These are phyloP conservation scores for Boletus edulis DNA, from an alignment of 768 basidiomycete species.

Conservation along the genomic window DNA sequence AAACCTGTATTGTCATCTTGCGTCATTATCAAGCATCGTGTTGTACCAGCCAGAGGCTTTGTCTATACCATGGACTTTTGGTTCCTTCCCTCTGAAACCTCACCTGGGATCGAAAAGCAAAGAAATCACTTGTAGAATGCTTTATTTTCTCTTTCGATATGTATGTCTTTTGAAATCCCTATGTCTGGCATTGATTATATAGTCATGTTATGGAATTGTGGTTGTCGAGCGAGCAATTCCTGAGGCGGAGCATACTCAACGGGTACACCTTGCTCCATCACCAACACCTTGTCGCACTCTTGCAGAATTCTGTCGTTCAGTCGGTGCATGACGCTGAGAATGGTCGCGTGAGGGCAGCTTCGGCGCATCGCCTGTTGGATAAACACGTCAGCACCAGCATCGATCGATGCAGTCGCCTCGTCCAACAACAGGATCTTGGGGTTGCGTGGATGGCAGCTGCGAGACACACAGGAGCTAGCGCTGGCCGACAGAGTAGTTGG, in stretches of 20 bases:
- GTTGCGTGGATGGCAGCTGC: constrained; percentile 29
- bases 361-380: constrained; percentile 35
- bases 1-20: constrained; percentile 16
- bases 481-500: constrained; percentile 86
- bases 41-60: constrained; percentile 22
- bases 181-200: neutral
- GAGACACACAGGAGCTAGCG: constrained; percentile 76
- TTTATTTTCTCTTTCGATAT: constrained; percentile 18
- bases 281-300: constrained; percentile 32
- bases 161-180: constrained; percentile 17
- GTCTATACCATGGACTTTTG: constrained; percentile 25
- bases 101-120: constrained; percentile 5
- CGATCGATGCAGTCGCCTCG: constrained; percentile 60
- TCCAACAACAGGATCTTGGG: constrained; percentile 31
- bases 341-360: constrained; percentile 29
- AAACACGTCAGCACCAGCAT: constrained; percentile 84
- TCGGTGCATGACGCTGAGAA: constrained; percentile 32
- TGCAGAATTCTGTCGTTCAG: constrained; percentile 26
- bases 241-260: constrained; percentile 27
- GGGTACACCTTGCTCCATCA: constrained; percentile 38
- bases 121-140: constrained; percentile 20
- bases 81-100: constrained; percentile 2
- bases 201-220: neutral
- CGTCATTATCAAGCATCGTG: constrained; percentile 27
- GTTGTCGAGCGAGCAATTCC: constrained; percentile 20